These are phyloP conservation scores for Poteriospumella lacustris DNA, from an alignment of 108 stramenopile genomes.

Conservation along the genomic window DNA sequence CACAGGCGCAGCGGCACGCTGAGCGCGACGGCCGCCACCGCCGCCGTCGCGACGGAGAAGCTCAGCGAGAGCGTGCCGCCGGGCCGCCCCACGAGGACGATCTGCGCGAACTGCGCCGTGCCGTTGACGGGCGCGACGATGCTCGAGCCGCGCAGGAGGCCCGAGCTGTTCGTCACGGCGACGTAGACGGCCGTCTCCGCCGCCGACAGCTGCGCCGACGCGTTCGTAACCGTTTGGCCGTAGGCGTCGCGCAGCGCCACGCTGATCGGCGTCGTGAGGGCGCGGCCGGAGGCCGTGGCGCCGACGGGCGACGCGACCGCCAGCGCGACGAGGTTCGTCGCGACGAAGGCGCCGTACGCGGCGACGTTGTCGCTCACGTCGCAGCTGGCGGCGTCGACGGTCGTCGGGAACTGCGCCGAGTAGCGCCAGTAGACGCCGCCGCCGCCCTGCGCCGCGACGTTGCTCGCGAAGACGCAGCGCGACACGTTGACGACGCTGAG, in stretches of 20 bases:
- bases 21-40: background rate
- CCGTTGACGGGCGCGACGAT: background rate
- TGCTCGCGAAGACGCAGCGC: background rate
- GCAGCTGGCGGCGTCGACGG: background rate
- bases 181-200: background rate
- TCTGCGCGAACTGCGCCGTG: background rate
- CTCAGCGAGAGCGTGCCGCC: background rate
- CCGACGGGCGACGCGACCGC: background rate
- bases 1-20: background rate
- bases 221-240: background rate
- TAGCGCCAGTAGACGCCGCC: slow-evolving; percentile 2
- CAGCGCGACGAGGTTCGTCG: background rate
- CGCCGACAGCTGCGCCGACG: background rate
- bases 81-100: background rate
- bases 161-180: background rate
- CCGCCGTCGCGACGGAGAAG: background rate
- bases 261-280: background rate
- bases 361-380: background rate
- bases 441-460: background rate
- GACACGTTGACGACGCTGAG: background rate
- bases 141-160: background rate
- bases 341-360: background rate
- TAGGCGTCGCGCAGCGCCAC: background rate
- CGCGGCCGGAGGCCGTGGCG: background rate
- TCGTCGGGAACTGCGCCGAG: too few relatives aligned